Percentiles rank a stretch among this genome's conserved stretches.
Conservation (phyloP, 805 yeast genomes). For the Pichia paraexigua region DNA sequence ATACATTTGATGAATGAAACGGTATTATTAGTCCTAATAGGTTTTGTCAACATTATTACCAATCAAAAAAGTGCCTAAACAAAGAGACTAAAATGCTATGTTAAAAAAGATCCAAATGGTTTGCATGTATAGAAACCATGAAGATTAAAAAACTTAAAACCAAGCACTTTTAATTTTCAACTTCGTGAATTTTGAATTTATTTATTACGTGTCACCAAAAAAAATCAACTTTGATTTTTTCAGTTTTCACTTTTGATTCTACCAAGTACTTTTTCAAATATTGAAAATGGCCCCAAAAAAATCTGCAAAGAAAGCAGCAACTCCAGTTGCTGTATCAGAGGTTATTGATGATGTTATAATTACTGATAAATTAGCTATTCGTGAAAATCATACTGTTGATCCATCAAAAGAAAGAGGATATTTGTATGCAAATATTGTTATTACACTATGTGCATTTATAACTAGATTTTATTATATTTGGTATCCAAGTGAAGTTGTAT, state of each 20-base stretch:
- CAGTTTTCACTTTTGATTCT: not conserved
- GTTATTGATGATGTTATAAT: not conserved
- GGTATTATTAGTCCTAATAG: not conserved
- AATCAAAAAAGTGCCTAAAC: too few relatives aligned
- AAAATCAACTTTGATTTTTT: not conserved
- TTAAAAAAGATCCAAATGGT: too few relatives aligned
- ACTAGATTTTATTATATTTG: slow-evolving; percentile 57
- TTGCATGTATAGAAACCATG: too few relatives aligned
- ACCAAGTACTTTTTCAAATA: not conserved
- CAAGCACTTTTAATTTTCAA: not conserved
- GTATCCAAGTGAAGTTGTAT: slow-evolving; percentile 68
- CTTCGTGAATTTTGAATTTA: not conserved
- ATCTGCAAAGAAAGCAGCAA: slow-evolving; percentile 2
- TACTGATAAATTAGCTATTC: slow-evolving; percentile 9
- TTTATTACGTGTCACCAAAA: not conserved
- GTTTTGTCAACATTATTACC: not conserved
- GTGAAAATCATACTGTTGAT: slow-evolving; percentile 12
- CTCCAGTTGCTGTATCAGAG: not conserved
- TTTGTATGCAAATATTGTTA: slow-evolving; percentile 27
- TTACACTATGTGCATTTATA: slow-evolving; percentile 37
- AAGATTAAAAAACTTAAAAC: too few relatives aligned
- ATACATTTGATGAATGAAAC: not conserved
- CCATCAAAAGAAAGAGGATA: slow-evolving; percentile 25
- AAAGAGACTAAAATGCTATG: not conserved
- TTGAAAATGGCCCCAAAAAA: slow-evolving; percentile 18